Base-by-base conservation (phyloP, 2,329 filamentous ascomycete genomes). In the Colletotrichum abscissum region DNA sequence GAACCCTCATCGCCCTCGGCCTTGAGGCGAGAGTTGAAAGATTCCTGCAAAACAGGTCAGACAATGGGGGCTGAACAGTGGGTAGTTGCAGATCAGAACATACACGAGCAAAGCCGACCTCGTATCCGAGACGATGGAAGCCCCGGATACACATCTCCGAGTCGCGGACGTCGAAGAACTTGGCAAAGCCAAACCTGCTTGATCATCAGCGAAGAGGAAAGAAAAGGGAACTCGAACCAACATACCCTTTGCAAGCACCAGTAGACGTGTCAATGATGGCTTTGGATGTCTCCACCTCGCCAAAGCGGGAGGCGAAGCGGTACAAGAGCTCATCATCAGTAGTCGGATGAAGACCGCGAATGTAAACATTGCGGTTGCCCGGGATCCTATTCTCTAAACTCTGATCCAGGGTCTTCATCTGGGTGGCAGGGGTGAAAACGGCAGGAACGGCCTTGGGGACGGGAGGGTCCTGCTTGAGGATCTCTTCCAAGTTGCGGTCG, bases 311-410 rank as follows among this genome's bases (percentile, higher is more conserved):
- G 56, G 96, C 93, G 84, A 97, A 98, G 56, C 88, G 88, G 78
- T 93, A 90, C 22, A 99, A 87, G 80, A 97, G 92, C 63, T 97
- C 94, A 79, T 99, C 97, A 62, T 97, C 97, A 0, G 96, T 99
- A 78, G 97, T 96, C 0, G 97, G 96, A 76, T 97, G 94, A 75
- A 99, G 92, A 22, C 97, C 97, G 74, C 97, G 94, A 76, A 99
- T 98, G 86, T 99, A 99, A 76, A 99, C 96, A 79, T 99, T 99
- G 75, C 95, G 97, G 80, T 98, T 98, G 57, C 95, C 95, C 60
- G 94, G 86, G 71, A 92, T 97, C 72, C 95, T 93, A 79, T 98
- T 98, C 84, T 98, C 94, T 62, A 99, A 88, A 80, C 95, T 97
- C 83, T 98, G 95, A 76, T 98, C 96, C 33, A 98, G 90, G 55